Conservation (phyloP, 305 asterid species). For the Coffea humblotiana region DNA sequence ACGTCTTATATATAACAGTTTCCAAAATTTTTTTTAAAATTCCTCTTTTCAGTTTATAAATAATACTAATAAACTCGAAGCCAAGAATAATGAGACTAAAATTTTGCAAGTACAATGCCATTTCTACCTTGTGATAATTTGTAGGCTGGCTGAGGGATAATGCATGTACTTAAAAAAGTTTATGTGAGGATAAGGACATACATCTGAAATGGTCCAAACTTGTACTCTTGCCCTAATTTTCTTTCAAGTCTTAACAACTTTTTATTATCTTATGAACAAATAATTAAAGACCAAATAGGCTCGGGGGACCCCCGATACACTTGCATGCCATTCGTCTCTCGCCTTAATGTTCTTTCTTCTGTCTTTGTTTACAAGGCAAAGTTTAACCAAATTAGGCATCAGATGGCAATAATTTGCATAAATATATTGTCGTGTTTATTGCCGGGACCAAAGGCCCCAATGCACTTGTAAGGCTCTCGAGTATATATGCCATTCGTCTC, state of each 20-base stretch:
- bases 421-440: not conserved
- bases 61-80: too few species aligned
- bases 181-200: not conserved
- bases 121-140: too few species aligned
- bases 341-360: not conserved
- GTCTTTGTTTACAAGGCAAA: not conserved
- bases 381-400: not conserved
- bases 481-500: not conserved
- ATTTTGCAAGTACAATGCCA: not conserved
- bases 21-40: too few species aligned
- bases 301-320: not conserved
- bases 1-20: too few species aligned
- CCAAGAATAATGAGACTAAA: not conserved
- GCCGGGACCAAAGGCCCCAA: not conserved
- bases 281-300: too few species aligned
- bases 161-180: too few species aligned
- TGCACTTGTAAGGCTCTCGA: not conserved
- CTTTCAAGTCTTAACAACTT: not conserved
- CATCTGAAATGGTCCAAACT: not conserved
- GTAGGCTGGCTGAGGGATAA: too few species aligned
- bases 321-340: not conserved
- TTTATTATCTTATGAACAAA: not conserved
- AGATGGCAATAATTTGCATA: not conserved
- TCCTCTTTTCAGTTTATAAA: too few species aligned
- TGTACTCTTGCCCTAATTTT: not conserved